A percentile compares a stretch with the other conserved stretches of the same genome.
Evolutionary conservation across 2,329 filamentous ascomycete species (phyloP).

Genomic region (Penicillium decumbens): DNA sequence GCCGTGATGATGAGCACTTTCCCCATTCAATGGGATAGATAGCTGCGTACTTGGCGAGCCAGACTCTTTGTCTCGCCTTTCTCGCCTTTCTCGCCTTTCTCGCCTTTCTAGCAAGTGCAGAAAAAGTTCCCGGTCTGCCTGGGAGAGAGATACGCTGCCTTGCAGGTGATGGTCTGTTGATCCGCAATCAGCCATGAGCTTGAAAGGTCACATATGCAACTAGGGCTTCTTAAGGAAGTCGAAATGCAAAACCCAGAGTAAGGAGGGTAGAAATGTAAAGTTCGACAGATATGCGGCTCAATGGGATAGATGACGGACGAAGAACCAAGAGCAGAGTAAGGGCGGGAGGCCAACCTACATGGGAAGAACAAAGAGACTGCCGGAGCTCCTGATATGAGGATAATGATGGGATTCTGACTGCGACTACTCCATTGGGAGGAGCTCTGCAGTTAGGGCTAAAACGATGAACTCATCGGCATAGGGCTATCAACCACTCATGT

Average conservation of each 20-base stretch:
- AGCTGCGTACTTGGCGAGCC: background rate
- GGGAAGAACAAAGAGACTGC: background rate
- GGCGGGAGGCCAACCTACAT: background rate
- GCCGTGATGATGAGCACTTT: background rate
- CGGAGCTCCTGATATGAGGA: background rate
- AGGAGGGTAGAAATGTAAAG: background rate
- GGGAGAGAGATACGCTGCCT: background rate
- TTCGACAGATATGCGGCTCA: background rate
- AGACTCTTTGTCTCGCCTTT: background rate
- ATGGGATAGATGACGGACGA: background rate
- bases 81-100: background rate
- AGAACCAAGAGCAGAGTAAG: background rate
- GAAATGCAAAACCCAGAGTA: background rate
- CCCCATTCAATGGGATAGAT: background rate
- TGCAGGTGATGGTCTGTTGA: background rate
- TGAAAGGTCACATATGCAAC: background rate
- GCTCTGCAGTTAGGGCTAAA: background rate
- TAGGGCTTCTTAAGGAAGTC: background rate
- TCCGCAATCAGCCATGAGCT: background rate
- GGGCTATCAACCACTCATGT: background rate
- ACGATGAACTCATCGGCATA: background rate
- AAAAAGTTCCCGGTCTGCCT: background rate
- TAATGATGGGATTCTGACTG: background rate
- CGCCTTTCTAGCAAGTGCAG: background rate
- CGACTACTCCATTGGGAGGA: background rate